Evolutionary conservation across 179 eudicot species (phyloP).

Genomic region (Camellia oleifera): DNA sequence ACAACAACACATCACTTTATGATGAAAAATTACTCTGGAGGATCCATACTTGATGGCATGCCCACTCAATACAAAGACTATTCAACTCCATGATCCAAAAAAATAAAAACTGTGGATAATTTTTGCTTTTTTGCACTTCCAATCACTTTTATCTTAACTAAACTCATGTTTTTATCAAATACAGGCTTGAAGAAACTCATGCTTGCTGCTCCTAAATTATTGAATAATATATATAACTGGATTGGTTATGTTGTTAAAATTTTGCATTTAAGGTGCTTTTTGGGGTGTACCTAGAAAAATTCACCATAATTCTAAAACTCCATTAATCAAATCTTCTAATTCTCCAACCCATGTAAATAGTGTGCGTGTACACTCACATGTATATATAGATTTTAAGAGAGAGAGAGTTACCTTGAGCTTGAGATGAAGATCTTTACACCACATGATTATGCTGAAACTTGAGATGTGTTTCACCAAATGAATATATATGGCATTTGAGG

Average conservation of each 20-base stretch:
- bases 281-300: background rate
- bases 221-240: too few species aligned
- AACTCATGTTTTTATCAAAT: conserved; percentile 12
- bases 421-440: conserved; percentile 31
- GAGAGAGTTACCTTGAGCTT: conserved; percentile 39
- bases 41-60: too few species aligned
- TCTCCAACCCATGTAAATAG: background rate
- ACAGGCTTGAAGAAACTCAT: too few species aligned
- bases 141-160: too few species aligned
- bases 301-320: background rate
- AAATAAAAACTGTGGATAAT: too few species aligned
- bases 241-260: too few species aligned
- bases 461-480: background rate
- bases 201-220: too few species aligned
- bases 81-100: too few species aligned
- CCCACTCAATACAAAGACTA: too few species aligned
- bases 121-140: too few species aligned
- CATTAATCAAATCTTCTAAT: background rate
- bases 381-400: background rate
- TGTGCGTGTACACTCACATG: background rate
- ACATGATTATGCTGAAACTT: conserved; percentile 27
- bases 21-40: too few species aligned
- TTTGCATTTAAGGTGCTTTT: background rate
- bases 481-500: background rate
- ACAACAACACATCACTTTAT: too few species aligned